Conservation (phyloP, 1,284 basidiomycete species). For the Apiotrichum veenhuisii region DNA sequence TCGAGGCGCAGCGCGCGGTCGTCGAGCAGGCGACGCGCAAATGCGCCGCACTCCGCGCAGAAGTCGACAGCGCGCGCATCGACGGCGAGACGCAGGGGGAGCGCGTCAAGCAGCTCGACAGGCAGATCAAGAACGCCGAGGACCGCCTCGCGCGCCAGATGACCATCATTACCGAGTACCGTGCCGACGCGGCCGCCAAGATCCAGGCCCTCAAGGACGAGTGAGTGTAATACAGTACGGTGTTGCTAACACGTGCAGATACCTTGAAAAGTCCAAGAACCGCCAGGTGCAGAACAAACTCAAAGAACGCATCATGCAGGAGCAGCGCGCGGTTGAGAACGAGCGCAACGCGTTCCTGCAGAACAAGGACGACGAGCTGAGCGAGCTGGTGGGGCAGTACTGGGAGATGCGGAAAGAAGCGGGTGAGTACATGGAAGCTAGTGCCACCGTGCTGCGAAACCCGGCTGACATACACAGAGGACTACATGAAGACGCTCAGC, state of each 20-base stretch:
- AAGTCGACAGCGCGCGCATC: constrained; percentile 65
- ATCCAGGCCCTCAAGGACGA: constrained; percentile 68
- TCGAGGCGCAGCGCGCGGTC: constrained; percentile 64
- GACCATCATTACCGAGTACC: constrained; percentile 69
- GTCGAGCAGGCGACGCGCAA: constrained; percentile 63
- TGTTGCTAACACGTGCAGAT: constrained; percentile 15
- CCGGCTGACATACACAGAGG: constrained; percentile 29
- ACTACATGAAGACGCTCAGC: constrained; percentile 46
- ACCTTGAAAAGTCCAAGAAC: constrained; percentile 29
- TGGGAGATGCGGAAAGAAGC: constrained; percentile 73
- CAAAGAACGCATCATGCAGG: constrained; percentile 25
- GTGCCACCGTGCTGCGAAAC: not conserved
- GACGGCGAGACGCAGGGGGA: constrained; percentile 62
- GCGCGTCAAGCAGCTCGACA: constrained; percentile 61
- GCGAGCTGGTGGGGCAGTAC: constrained; percentile 71
- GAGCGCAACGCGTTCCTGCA: constrained; percentile 71
- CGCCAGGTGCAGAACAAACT: constrained; percentile 28
- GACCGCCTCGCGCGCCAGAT: constrained; percentile 71
- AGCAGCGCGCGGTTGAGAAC: constrained; percentile 33
- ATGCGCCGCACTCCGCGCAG: constrained; percentile 61
- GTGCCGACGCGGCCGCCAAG: constrained; percentile 61
- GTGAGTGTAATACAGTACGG: constrained; percentile 54
- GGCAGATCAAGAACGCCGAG: constrained; percentile 68
- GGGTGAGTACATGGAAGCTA: constrained; percentile 54
- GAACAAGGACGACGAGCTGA: constrained; percentile 67